These are phyloP conservation scores for Perkinsus marinus DNA, from an alignment of 169 alveolate genomes.

Conservation along the genomic window DNA sequence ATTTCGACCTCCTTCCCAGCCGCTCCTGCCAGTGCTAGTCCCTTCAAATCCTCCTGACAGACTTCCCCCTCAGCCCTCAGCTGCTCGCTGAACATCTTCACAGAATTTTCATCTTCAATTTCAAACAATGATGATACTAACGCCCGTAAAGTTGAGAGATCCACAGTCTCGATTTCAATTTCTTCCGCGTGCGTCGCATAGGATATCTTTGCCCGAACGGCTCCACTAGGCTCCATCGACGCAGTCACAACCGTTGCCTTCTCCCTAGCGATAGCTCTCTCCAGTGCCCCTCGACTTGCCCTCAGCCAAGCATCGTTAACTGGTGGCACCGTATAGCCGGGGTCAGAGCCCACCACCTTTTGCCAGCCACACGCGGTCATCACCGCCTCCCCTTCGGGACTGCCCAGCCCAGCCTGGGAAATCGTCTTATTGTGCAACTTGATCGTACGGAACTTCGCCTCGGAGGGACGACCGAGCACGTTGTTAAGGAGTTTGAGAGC, in stretches of 20 bases:
- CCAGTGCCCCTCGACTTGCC: not conserved
- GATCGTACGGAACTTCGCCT: not conserved
- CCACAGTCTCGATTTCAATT: not conserved
- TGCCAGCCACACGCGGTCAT: not conserved
- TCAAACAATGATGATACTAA: not conserved
- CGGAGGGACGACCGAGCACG: not conserved
- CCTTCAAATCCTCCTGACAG: not conserved
- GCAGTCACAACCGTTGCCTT: not conserved
- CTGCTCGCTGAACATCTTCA: not conserved
- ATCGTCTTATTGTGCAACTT: not conserved
- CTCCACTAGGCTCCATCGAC: not conserved
- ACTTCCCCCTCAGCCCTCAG: not conserved
- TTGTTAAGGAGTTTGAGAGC: not conserved
- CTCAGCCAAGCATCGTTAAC: not conserved
- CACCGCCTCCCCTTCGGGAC: not conserved
- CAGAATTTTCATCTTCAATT: not conserved
- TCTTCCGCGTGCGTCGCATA: not conserved
- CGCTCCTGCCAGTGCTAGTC: not conserved
- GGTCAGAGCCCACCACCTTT: not conserved
- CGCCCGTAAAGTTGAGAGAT: not conserved
- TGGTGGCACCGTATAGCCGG: not conserved
- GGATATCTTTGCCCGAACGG: not conserved
- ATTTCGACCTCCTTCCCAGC: not conserved
- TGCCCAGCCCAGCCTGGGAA: not conserved
- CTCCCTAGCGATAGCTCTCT: not conserved